A percentile compares a stretch with the other conserved stretches of the same genome.
phyloP scores from a whole-genome alignment of 345 rosid species.

The Diplotaxis tenuifolia region DNA sequence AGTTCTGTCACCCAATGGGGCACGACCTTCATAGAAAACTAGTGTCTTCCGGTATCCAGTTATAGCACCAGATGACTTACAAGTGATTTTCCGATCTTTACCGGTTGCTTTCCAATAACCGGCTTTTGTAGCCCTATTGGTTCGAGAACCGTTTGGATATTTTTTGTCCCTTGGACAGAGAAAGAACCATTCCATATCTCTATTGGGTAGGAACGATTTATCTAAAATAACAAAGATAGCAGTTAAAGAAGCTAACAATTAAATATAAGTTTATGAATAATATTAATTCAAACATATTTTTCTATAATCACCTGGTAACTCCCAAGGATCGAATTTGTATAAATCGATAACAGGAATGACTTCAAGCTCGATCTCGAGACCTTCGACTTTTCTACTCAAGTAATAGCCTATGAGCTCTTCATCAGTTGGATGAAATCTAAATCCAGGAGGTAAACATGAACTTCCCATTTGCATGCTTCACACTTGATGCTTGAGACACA shows the following conservation, averaged over 20 bases:
- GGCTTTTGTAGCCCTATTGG: slow-evolving; percentile 35
- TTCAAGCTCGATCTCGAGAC: slow-evolving; percentile 77
- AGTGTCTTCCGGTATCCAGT: slow-evolving; percentile 31
- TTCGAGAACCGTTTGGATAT: slow-evolving; percentile 32
- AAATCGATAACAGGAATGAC: slow-evolving; percentile 79
- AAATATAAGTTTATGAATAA: neutral
- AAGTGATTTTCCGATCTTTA: slow-evolving; percentile 40
- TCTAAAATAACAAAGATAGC: slow-evolving; percentile 40
- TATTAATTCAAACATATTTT: neutral
- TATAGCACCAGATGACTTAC: slow-evolving; percentile 23
- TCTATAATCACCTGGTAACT: slow-evolving; percentile 61
- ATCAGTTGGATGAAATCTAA: slow-evolving; percentile 89
- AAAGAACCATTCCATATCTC: slow-evolving; percentile 71
- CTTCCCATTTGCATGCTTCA: slow-evolving; percentile 53
- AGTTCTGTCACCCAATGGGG: slow-evolving; percentile 32
- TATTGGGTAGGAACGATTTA: slow-evolving; percentile 73
- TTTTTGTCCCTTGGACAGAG: slow-evolving; percentile 37
- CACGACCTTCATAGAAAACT: slow-evolving; percentile 37
- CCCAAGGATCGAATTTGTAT: slow-evolving; percentile 96
- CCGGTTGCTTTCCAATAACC: slow-evolving; percentile 42
- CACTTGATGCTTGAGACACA: slow-evolving; percentile 19
- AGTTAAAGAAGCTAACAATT: neutral
- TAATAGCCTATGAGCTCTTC: slow-evolving; percentile 84
- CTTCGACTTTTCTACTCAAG: slow-evolving; percentile 64
- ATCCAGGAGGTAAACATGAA: slow-evolving; percentile 81